Base-by-base conservation (phyloP, 768 basidiomycete species). In the Wakefieldia striispora region DNA sequence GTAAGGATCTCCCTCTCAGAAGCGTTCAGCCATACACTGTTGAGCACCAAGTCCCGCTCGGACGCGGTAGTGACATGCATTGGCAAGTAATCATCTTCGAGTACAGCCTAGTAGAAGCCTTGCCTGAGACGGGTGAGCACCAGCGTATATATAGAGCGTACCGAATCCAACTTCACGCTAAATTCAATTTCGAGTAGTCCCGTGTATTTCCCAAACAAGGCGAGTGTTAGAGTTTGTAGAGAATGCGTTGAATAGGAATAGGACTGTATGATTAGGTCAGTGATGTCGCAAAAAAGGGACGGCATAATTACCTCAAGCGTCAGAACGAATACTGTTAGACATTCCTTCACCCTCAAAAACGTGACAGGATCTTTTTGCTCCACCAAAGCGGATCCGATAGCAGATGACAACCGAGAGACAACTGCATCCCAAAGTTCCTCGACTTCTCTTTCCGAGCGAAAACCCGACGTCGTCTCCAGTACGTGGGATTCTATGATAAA, bases 401-500 rank as follows among this genome's bases (percentile, higher is more conserved):
- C 83, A 23, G 78, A 77, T 3, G 86, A 82, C 11, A 98, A 75
- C 23, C 88, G 80, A 12, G 75, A 67, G 45, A 94, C 80, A 48
- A 97, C 80, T 12, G 82, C 83, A 54, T 95, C 91, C 95, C 95
- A 98, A 10, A 99, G 79, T 49, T 95, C 93, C 56, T 98, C 94
- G 2, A 98, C 86, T 56, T 98, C 93, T 39, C 84, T 78, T 56
- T 86, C 80, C 14, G 88, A 91, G n/a, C 97, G 83, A 72, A 99
- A 99, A 29, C 79, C 82, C 16, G 85, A 84, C 10, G 94, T 91
- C 0, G 91, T 91, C 56, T 86, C 83, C 7, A 97, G 78, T 1
- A 99, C 94, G 62, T 95, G 86, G 1, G 82, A 85, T 70, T 99
- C 97, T 56, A 98, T 85, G 50, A 99, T 93, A 72, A 98, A 99